Evolutionary conservation across 2,329 filamentous ascomycete species (phyloP), one percentile per base, ranked within the genome.

Genomic region (Plenodomus lindquistii): DNA sequence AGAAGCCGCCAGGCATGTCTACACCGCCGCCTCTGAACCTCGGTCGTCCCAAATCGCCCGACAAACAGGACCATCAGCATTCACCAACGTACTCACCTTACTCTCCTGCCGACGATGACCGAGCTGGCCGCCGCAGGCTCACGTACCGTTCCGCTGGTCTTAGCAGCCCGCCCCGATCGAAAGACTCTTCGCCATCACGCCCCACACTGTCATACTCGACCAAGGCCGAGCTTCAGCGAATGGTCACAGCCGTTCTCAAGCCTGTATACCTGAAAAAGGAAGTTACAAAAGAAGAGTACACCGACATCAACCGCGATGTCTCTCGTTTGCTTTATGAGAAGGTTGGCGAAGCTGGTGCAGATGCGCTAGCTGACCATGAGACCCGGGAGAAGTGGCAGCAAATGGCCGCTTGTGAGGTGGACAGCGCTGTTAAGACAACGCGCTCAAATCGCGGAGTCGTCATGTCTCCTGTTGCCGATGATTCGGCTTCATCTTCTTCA

Each of bases 251-350:
- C 36, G 90, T 89, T 5, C 78, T 99, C 37, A 89, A 89, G 60
- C 91, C 92, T 24, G 83, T 91, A 57, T 97, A 93, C 79, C 83
- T 86, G 54, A 87, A 87, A 36, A 86, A 88, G 60, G 83, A 87
- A 54, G 81, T 97, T 53, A 91, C 86, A 16, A 89, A 91, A 59
- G 89, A 96, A 50, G 88, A 97, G 72, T 99, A 96, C 71, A 93
- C 90, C 2, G 85, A 85, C 47, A 96, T 97, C 73, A 97, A 97
- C 69, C 86, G 91, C 54, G 87, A 88, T 51, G 86, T 97, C 27
- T 97, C 91, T 36, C 87, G 91, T 48, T 89, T 87, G 75, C 78
- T 99, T 49, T 99, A 99, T 73, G 91, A 85, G 24, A 76, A 77
- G 39, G 80, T 84, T 20, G 79, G 79, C 4, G 78, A 78, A 50